Evolutionary conservation across 768 basidiomycete genomes (phyloP).

Genomic region (Mycena latifolia): DNA sequence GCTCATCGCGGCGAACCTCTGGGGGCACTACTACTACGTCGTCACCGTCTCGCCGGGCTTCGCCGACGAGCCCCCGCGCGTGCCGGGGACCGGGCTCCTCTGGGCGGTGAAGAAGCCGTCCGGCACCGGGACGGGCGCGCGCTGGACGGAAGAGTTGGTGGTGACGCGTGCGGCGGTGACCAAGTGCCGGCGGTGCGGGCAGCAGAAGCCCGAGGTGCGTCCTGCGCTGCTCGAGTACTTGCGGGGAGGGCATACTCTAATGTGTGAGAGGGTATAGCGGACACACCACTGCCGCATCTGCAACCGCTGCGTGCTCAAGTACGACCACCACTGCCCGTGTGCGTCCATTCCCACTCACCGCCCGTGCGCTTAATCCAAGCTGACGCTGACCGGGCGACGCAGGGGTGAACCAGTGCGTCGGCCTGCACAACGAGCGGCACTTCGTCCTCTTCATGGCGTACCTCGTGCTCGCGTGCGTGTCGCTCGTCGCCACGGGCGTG

Average conservation of each 20-base stretch:
- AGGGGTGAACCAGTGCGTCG: conserved; percentile 99
- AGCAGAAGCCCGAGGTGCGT: conserved; percentile 77
- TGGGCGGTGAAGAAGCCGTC: conserved; percentile 66
- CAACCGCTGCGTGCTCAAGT: conserved; percentile 90
- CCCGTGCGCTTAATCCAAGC: too few relatives aligned
- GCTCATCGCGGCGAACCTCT: conserved; percentile 83
- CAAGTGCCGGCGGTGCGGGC: conserved; percentile 77
- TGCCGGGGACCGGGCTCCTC: conserved; percentile 49
- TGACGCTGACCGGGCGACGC: conserved; percentile 24
- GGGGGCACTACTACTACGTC: conserved; percentile 88
- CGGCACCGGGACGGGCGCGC: conserved; percentile 52
- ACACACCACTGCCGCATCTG: conserved; percentile 95
- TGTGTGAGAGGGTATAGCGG: conserved; percentile 58
- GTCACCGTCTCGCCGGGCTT: conserved; percentile 87
- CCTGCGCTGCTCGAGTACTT: neutral
- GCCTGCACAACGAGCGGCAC: conserved; percentile 94
- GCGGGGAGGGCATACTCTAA: too few relatives aligned
- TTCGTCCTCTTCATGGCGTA: conserved; percentile 95
- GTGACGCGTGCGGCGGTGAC: conserved; percentile 68
- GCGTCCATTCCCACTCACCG: too few relatives aligned
- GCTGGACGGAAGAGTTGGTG: conserved; percentile 57
- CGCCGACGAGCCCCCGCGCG: conserved; percentile 67
- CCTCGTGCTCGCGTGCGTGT: conserved; percentile 68
- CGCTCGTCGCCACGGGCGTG: conserved; percentile 79
- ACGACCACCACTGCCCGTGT: conserved; percentile 95